Conservation (phyloP, 352 stramenopile species). For the Pythium rishiriense region DNA sequence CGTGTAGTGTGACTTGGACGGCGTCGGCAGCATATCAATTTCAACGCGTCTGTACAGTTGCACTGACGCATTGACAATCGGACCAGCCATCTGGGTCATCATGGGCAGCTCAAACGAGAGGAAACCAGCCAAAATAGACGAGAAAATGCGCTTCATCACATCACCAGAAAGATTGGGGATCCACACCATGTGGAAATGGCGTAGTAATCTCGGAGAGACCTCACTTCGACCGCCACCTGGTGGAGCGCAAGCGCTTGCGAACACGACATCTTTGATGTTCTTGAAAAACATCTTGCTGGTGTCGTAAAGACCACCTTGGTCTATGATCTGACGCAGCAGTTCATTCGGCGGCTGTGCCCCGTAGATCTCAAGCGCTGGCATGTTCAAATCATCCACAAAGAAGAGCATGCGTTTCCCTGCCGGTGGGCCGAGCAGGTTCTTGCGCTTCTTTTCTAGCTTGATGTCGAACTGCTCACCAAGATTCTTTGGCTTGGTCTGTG, state of each 20-base stretch:
- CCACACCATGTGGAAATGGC: conserved; percentile 93
- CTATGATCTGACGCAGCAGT: conserved; percentile 90
- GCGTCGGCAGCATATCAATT: conserved; percentile 90
- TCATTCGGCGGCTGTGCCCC: conserved; percentile 93
- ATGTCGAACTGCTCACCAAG: conserved; percentile 89
- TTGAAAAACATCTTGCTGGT: conserved; percentile 95
- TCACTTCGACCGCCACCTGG: conserved; percentile 89
- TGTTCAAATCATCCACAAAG: conserved; percentile 95
- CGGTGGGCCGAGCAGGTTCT: conserved; percentile 90
- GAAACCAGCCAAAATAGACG: conserved; percentile 89
- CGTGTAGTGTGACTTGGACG: conserved; percentile 95
- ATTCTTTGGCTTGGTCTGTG: conserved; percentile 86
- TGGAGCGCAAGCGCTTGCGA: conserved; percentile 90
- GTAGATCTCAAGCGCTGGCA: conserved; percentile 93
- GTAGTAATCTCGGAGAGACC: conserved; percentile 87
- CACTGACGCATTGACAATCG: conserved; percentile 89
- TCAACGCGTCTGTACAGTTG: conserved; percentile 88
- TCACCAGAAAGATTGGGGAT: conserved; percentile 93
- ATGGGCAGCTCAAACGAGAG: conserved; percentile 70
- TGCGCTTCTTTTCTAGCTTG: conserved; percentile 93
- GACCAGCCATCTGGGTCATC: conserved; percentile 65
- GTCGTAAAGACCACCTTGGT: conserved; percentile 92
- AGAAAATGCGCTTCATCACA: conserved; percentile 92
- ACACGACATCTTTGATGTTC: conserved; percentile 90
- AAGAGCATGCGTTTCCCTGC: conserved; percentile 84